Evolutionary conservation across 2,329 filamentous ascomycete species (phyloP), one percentile per base, ranked within the genome.

Genomic region (Diatrype stigma): DNA sequence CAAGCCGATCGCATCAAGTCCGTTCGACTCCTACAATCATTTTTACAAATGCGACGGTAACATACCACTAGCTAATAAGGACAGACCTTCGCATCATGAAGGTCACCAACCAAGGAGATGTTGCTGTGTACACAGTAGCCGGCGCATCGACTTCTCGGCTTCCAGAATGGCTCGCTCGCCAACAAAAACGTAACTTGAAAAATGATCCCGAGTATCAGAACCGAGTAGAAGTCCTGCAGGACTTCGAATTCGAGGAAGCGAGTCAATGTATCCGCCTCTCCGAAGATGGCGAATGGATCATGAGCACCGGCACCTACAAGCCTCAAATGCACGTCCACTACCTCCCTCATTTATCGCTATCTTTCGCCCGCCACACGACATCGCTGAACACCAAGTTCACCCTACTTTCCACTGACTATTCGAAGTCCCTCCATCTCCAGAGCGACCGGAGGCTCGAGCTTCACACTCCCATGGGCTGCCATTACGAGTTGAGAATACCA

Each of bases 221-320:
- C 69, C 87, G 94, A 58, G 86, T 99, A 61, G 94, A 99, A 70
- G 78, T 99, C 51, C 80, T 99, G 35, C 94, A 99, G 65, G 94
- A 99, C 67, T 99, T 99, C 69, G 92, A 95, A 66, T 97, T 99
- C 63, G 92, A 96, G 63, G 92, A 96, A 72, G 93, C 95, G 38
- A 96, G 91, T 66, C 84, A 86, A 60, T 96, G 93, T 67, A 84
- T 99, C 56, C 83, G 90, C 46, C 83, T 94, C 56, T 96, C 90
- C 62, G 92, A 96, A 52, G 94, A 99, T 81, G 93, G 93, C 46
- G 87, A 97, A 67, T 99, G 94, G 92, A 84, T 94, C 38, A 94
- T 96, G 89, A 95, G 89, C 63, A 95, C 92, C 48, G 91, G 90
- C 74, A 86, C 82, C 49, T 86, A 68, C 50, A 68, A 89, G 65